Conservation (phyloP, 192 early-diverging fungal genomes). For the Coemansia sp. region DNA sequence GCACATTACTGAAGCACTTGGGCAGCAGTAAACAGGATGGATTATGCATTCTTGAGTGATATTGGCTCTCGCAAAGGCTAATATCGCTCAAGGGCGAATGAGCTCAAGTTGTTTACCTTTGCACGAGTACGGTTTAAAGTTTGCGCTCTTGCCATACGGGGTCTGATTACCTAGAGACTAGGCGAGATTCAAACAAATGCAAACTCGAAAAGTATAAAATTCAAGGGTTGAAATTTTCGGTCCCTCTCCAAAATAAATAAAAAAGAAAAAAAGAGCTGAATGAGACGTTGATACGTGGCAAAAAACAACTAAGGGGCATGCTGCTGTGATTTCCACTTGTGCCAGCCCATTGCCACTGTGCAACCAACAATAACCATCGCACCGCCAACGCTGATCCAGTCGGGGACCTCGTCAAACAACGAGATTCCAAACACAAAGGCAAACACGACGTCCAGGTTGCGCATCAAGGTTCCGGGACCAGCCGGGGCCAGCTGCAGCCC, state of each 20-base stretch:
- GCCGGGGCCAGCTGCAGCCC: constrained; percentile 73
- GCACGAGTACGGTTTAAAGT: background rate
- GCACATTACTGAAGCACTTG: too few species aligned
- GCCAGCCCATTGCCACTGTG: constrained; percentile 61
- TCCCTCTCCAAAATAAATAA: background rate
- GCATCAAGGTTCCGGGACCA: constrained; percentile 74
- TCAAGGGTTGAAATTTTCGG: background rate
- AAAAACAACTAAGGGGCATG: background rate
- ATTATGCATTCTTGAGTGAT: too few species aligned
- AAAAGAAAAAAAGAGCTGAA: constrained; percentile 5
- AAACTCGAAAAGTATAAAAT: background rate
- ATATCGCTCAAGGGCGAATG: background rate
- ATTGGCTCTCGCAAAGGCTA: background rate
- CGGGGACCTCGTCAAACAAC: constrained; percentile 67
- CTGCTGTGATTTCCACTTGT: constrained; percentile 53
- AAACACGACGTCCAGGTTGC: constrained; percentile 79
- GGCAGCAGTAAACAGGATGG: too few species aligned
- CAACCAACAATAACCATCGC: constrained; percentile 61
- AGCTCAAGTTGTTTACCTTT: constrained; percentile 10
- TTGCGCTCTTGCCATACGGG: background rate
- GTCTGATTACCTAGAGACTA: too few species aligned
- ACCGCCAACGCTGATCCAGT: constrained; percentile 56
- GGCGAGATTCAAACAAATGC: too few species aligned
- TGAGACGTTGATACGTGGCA: background rate
- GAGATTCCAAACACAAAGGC: constrained; percentile 71